Base-by-base conservation (phyloP, 1,284 basidiomycete genomes). In the Microbotryum intermedium region DNA sequence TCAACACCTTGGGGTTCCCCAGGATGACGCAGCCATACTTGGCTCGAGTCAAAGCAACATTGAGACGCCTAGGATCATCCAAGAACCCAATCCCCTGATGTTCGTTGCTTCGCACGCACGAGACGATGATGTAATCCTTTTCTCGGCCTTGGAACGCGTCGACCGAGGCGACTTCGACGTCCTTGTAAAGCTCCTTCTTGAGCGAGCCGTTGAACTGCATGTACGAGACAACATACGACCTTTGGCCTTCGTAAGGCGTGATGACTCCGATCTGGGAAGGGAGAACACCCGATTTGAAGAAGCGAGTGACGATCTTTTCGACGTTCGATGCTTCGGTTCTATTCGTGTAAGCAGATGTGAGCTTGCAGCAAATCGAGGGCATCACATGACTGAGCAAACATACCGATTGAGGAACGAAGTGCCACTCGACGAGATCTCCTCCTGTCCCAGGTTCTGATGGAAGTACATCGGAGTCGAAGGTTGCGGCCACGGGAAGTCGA, bases 401-500 rank as follows among this genome's bases (percentile, higher is more conserved):
- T 59, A 84, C 86, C 87, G 84, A 75, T 99, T 98, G 70, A 99
- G 81, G 82, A 97, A 98, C 9, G 94, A 97, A 0, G 95, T 99
- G 52, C 95, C 95, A 73, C 90, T 94, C 59, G 89, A 91, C 26
- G 93, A 97, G 66, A 99, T 98, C 75, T 99, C 95, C 74, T 99
- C 95, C 70, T 97, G 95, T 0, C 95, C 95, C 50, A 98, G 76
- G 73, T 98, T 98, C 80, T 97, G 93, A 77, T 97, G 97, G 80
- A 98, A 99, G 80, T 97, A 95, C 94, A 98, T 98, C 21, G 95
- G 95, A 8, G 90, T 92, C 70, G 92, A 90, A n/a, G 89, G 87
- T 39, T 90, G 84, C 5, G 95, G 95, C 95, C 95, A 98, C 1
- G 95, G 95, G 77, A 98, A 98, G 75, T 98, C 94, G 54, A 98